Evolutionary conservation across 2,329 filamentous ascomycete genomes (phyloP).

Genomic region (Tolypocladium sp.): DNA sequence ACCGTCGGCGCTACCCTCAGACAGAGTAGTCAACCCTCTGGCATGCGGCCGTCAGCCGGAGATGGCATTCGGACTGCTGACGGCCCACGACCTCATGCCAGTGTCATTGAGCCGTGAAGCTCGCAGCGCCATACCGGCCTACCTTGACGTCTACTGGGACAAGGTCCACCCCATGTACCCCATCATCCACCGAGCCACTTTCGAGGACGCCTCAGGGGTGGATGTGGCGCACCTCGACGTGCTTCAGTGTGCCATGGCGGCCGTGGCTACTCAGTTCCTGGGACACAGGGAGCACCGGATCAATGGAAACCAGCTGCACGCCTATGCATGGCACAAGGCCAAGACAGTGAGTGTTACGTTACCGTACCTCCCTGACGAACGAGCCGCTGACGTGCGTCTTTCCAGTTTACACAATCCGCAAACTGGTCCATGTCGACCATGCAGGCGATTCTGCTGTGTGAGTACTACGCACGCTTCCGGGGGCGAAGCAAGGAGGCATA

Average conservation of each 20-base stretch:
- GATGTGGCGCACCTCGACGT: conserved; percentile 28
- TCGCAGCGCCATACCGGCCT: conserved; percentile 35
- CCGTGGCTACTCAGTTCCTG: conserved; percentile 44
- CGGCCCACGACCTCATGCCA: conserved; percentile 12
- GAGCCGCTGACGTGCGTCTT: background rate
- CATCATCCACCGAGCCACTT: conserved; percentile 38
- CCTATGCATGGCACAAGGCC: conserved; percentile 39
- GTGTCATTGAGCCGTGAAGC: conserved; percentile 28
- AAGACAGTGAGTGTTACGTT: conserved; percentile 33
- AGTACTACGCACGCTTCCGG: conserved; percentile 45
- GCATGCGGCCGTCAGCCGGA: conserved; percentile 31
- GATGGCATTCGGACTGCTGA: conserved; percentile 26
- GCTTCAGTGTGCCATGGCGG: conserved; percentile 46
- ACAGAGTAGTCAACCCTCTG: conserved; percentile 22
- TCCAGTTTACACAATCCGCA: conserved; percentile 26
- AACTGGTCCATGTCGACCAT: conserved; percentile 38
- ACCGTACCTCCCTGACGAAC: background rate
- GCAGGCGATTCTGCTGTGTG: conserved; percentile 46
- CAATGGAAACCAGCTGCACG: conserved; percentile 40
- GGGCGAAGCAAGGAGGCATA: conserved; percentile 38
- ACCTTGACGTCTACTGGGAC: conserved; percentile 45
- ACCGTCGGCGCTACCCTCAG: conserved; percentile 27
- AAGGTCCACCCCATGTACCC: conserved; percentile 38
- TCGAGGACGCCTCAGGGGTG: conserved; percentile 24
- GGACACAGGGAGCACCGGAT: conserved; percentile 38